Evolutionary conservation across 2,329 filamentous ascomycete species (phyloP), one percentile per base, ranked within the genome.

Genomic region (Clonostachys rosea): DNA sequence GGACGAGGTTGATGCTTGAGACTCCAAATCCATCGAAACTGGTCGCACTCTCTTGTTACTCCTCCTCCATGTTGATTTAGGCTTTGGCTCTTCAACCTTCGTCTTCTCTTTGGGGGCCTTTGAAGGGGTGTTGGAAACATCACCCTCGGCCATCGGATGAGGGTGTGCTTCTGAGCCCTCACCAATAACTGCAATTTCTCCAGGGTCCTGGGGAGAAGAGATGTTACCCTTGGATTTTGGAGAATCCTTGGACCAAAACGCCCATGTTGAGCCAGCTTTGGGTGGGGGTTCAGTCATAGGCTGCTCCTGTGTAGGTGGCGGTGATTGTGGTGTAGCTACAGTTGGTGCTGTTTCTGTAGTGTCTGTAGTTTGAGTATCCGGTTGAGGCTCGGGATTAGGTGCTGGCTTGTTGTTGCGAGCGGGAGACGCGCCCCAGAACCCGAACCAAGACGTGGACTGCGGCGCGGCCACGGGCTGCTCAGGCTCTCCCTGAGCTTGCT

Each of bases 161-260:
- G 78, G 78, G 9, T 81, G 71, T 54, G 75, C 64, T 65, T 86
- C 70, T 40, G 82, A 77, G 43, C 75, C 62, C 61, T 83, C 70
- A 34, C 79, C 70, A 51, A 79, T 71, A 44, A 85, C 72, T 5
- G 81, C 82, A 42, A 85, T 66, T 56, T 76, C 71, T 20, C 71
- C 81, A 53, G 62, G 59, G 1, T 56, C 60, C 5, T 56, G 34
- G 12, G 34, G 20, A 30, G 24, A 30, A 10, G 24, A 30, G 10
- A 24, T 10, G 12, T 12, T n/a, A 14, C 43, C 43, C 33, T 48
- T 56, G 10, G 63, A 54, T 39, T 65, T 69, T 8, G 68, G 61
- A 2, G 72, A 64, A 53, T 85, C 82, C 42, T 76, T 79, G 13
- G 84, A 89, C 87, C 87, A 92, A 54, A 92, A 91, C 0, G 85